Conservation (phyloP, 1,284 basidiomycete genomes). For the Phlebopus sp. region DNA sequence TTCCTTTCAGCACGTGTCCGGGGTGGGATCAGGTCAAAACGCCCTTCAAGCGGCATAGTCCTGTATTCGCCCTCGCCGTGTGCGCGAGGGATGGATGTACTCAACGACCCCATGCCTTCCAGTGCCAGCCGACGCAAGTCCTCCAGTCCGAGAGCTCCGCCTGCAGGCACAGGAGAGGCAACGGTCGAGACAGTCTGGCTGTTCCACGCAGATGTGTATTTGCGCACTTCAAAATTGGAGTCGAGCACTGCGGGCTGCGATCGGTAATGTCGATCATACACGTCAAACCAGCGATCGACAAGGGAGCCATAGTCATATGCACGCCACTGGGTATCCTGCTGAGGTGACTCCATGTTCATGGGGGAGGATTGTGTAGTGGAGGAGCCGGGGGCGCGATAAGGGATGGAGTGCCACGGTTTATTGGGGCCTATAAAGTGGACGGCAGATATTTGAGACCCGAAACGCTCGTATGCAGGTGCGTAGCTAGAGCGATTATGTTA, state of each 20-base stretch:
- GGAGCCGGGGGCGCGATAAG: conserved; percentile 59
- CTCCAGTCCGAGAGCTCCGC: conserved; percentile 55
- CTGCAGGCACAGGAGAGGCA: conserved; percentile 14
- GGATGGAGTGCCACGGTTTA: conserved; percentile 87
- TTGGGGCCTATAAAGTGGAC: conserved; percentile 94
- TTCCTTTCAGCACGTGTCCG: conserved; percentile 36
- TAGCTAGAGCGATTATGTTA: conserved; percentile 55
- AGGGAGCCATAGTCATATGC: conserved; percentile 76
- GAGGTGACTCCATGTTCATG: conserved; percentile 19
- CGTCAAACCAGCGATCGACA: conserved; percentile 86
- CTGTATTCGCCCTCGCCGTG: conserved; percentile 30
- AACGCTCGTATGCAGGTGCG: conserved; percentile 92
- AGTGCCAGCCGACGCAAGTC: conserved; percentile 68
- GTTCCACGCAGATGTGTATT: conserved; percentile 29
- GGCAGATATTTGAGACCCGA: conserved; percentile 82
- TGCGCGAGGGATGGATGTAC: conserved; percentile 6
- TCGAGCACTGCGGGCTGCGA: conserved; percentile 40
- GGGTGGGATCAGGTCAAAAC: conserved; percentile 80
- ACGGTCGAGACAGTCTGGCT: conserved; percentile 36
- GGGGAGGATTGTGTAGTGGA: conserved; percentile 23
- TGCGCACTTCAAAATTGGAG: conserved; percentile 52
- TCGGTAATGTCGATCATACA: conserved; percentile 87
- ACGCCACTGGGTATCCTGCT: conserved; percentile 36
- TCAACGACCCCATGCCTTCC: conserved; percentile 26
- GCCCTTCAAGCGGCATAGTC: conserved; percentile 71